Conservation (phyloP, 2,329 filamentous ascomycete species). For the Gliomastix tumulicola region DNA sequence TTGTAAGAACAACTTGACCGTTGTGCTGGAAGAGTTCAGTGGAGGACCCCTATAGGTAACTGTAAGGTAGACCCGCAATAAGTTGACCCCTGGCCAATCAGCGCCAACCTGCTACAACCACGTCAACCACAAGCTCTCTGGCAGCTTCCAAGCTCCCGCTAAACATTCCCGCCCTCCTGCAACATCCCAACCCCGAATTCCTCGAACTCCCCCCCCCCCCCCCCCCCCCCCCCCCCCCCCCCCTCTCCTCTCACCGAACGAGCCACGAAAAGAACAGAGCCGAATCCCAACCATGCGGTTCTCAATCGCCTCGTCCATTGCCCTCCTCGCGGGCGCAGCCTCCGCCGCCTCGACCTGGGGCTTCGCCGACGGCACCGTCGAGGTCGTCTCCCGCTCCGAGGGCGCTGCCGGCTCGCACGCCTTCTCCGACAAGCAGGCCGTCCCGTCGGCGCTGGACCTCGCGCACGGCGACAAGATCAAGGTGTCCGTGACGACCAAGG, state of each 20-base stretch:
- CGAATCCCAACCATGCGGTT: conserved; percentile 27
- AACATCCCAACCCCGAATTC: background rate
- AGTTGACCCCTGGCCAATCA: too few species aligned
- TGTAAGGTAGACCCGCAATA: too few species aligned
- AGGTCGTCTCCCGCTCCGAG: conserved; percentile 49
- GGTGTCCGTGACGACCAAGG: conserved; percentile 72
- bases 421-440: conserved; percentile 49
- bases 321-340: conserved; percentile 40
- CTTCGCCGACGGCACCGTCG: conserved; percentile 66
- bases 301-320: conserved; percentile 24
- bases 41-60: too few species aligned
- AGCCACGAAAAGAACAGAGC: too few species aligned
- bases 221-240: conserved; percentile 10
- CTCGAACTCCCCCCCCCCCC: conserved; percentile 9
- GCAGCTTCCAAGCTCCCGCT: conserved; percentile 14
- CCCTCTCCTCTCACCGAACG: too few species aligned
- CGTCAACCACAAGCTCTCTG: conserved; percentile 12
- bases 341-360: conserved; percentile 58
- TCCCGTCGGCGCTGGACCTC: conserved; percentile 59
- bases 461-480: conserved; percentile 69
- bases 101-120: conserved; percentile 9
- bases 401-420: conserved; percentile 57
- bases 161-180: conserved; percentile 12
- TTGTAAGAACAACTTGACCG: too few species aligned
- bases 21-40: too few species aligned